Base-by-base conservation (phyloP, 169 alveolate species). In the Theileria sp. region DNA sequence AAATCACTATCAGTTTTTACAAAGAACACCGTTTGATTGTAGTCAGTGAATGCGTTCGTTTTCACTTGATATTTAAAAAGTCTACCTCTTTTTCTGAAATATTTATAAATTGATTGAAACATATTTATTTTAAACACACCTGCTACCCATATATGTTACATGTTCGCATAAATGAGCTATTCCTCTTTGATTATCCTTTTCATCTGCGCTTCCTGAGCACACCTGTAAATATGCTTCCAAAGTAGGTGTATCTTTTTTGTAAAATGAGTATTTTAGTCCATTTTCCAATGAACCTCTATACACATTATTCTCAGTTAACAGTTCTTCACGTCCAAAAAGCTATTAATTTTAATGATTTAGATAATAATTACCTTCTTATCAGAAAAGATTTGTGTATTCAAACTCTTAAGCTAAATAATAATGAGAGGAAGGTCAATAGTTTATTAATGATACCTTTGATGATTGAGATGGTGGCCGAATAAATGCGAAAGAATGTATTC, bases 11-110 rank as follows among this genome's bases (percentile, higher is more conserved):
- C 88, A 3, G 77, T 82, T 72, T 68, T 83, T 62, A 34, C 26
- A 65, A 87, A 93, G 79, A 92, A 93, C 49, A 93, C 95, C 23
- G 94, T 92, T 69, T 93, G 96, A 67, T 93, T 94, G 81, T 91
- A 93, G 80, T 93, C 96, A 26, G 96, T 93, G 87, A 86, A 93
- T 0, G 96, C 96, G 72, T 93, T 93, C 0, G 96, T 92, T 69
- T 92, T 88, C 13, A 92, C 94, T 26, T 70, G 83, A 51, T 56
- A 69, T 17, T 80, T 62, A 36, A 77, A 44, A 28, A 90, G 86
- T 17, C 72, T 66, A 56, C 77, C 87, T 19, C 94, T 81, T 60
- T 87, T 93, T 32, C 93, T 84, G 51, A 80, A 87, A 44, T 75
- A 44, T 19, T 49, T n/a, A 15, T 26, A n/a, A 26, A 65, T 44